Evolutionary conservation across 1,284 basidiomycete species (phyloP).

Genomic region (Athelia psychrophila): DNA sequence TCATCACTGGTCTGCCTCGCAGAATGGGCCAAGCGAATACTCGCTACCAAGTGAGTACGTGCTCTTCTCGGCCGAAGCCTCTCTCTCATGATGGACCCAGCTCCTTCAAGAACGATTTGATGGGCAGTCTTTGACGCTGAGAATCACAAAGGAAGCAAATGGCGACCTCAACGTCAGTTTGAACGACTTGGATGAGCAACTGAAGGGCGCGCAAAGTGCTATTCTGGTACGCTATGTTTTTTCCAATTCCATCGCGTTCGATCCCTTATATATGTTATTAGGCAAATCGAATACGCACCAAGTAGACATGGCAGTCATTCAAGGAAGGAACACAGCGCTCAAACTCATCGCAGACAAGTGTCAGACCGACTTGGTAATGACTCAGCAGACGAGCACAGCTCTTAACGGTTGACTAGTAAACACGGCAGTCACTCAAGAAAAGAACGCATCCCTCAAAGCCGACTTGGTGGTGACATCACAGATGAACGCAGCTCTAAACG

Average conservation of each 20-base stretch:
- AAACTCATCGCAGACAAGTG: not conserved
- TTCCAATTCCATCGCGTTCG: too few relatives aligned
- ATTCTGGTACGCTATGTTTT: not conserved
- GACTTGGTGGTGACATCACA: too few relatives aligned
- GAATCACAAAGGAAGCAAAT: not conserved
- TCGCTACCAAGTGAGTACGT: not conserved
- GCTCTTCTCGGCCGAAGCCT: not conserved
- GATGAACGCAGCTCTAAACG: too few relatives aligned
- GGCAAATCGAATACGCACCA: too few relatives aligned
- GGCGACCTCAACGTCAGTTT: not conserved
- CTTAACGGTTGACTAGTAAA: too few relatives aligned
- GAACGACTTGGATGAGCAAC: not conserved
- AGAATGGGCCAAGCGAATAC: not conserved
- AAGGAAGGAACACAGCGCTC: too few relatives aligned
- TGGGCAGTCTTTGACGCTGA: not conserved
- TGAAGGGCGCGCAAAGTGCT: not conserved
- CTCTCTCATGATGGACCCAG: not conserved
- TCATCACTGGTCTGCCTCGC: not conserved
- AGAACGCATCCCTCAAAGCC: too few relatives aligned
- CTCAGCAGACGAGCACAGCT: not conserved
- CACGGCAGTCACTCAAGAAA: too few relatives aligned
- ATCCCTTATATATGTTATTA: too few relatives aligned
- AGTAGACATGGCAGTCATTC: too few relatives aligned
- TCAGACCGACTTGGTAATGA: not conserved
- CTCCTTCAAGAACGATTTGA: not conserved